A percentile compares a stretch with the other conserved stretches of the same genome.
Evolutionary conservation across 257 asterid genomes (phyloP).

Genomic region (Rehmannia glutinosa): DNA sequence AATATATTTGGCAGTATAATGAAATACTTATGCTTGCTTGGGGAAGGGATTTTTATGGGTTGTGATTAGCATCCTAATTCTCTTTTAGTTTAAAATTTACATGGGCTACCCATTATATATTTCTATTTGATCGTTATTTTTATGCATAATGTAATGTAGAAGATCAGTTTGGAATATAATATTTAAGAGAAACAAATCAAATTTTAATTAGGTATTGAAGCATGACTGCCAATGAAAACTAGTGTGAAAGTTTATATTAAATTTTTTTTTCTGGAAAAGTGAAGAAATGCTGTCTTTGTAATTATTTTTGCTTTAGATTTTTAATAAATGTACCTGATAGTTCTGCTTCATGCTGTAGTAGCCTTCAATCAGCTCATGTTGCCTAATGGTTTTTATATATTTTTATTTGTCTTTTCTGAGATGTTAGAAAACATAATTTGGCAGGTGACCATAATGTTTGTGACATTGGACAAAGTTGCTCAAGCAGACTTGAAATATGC

Average conservation of each 20-base stretch:
- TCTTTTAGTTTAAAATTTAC: not conserved
- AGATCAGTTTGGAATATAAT: not conserved
- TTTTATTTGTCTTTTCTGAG: slow-evolving; percentile 1
- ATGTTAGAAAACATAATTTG: slow-evolving; percentile 31
- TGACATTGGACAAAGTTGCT: slow-evolving; percentile 89
- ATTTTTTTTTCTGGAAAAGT: too few relatives aligned
- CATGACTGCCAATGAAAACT: not conserved
- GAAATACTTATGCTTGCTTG: not conserved
- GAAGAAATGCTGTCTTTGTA: not conserved
- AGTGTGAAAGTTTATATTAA: not conserved
- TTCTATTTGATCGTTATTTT: not conserved
- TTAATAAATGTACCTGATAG: not conserved
- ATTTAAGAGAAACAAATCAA: not conserved
- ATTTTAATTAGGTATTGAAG: not conserved
- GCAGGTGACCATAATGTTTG: slow-evolving; percentile 97
- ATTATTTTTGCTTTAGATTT: not conserved
- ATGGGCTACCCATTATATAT: not conserved
- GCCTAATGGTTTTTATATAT: not conserved
- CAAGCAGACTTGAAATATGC: slow-evolving; percentile 78
- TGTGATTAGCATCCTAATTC: not conserved
- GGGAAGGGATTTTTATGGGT: not conserved
- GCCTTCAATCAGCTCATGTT: not conserved
- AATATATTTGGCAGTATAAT: not conserved
- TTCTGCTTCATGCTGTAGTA: slow-evolving; percentile 1
- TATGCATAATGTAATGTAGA: not conserved